A percentile compares a stretch with the other conserved stretches of the same genome.
Evolutionary conservation across 371 early-diverging fungal genomes (phyloP).

Genomic region (Cokeromyces recurvatus): DNA sequence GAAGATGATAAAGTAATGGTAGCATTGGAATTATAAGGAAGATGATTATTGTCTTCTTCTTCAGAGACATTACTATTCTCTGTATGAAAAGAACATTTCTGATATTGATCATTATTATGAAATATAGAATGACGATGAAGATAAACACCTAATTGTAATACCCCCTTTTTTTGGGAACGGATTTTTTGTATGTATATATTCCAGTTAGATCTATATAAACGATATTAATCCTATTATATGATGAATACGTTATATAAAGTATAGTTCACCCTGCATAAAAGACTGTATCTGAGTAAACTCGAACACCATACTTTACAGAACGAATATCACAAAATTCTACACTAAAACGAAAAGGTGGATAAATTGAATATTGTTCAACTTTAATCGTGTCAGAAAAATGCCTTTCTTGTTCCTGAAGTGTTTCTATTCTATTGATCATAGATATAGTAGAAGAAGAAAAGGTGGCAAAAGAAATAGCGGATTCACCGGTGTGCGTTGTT

Average conservation of each 20-base stretch:
- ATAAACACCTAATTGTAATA: conserved; percentile 45
- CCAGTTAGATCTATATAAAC: conserved; percentile 61
- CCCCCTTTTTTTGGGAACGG: conserved; percentile 33
- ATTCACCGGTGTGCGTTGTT: conserved; percentile 47
- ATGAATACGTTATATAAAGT: too few relatives aligned
- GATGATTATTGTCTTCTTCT: not conserved
- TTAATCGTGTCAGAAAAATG: not conserved
- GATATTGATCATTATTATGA: conserved; percentile 2
- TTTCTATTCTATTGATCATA: not conserved
- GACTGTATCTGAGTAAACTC: conserved; percentile 43
- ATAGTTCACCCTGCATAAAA: conserved; percentile 63
- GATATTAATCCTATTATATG: too few relatives aligned
- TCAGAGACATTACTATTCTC: too few relatives aligned
- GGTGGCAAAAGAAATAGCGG: too few relatives aligned
- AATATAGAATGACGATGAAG: conserved; percentile 51
- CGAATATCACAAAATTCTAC: conserved; percentile 46
- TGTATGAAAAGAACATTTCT: not conserved
- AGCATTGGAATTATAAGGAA: not conserved
- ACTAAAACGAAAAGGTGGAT: conserved; percentile 56
- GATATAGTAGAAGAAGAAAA: conserved; percentile 4
- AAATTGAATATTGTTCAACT: conserved; percentile 27
- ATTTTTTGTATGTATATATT: conserved; percentile 56
- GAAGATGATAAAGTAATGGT: conserved; percentile 4
- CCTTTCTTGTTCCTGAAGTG: too few relatives aligned
- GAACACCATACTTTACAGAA: conserved; percentile 29